phyloP scores from a whole-genome alignment of 257 asterid genomes.

The Solanum medicagineum region DNA sequence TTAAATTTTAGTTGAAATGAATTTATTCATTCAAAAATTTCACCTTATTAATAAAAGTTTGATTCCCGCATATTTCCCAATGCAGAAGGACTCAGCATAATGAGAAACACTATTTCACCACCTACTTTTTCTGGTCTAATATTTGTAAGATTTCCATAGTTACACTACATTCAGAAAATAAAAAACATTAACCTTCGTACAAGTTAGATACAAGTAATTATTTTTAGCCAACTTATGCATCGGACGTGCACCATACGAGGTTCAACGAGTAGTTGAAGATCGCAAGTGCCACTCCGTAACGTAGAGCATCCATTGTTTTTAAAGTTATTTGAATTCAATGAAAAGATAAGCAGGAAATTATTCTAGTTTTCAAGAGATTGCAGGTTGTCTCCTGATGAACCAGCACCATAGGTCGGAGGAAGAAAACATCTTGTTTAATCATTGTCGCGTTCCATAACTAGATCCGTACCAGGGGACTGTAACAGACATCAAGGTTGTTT shows the following conservation, averaged over 20 bases:
- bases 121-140: too few relatives aligned
- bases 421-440: background rate
- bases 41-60: too few relatives aligned
- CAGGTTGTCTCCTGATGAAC: background rate
- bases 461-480: background rate
- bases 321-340: background rate
- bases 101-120: too few relatives aligned
- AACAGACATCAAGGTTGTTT: conserved; percentile 17
- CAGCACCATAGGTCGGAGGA: background rate
- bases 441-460: background rate
- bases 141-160: too few relatives aligned
- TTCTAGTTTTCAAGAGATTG: background rate
- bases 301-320: background rate
- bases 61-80: too few relatives aligned
- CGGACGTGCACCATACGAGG: background rate
- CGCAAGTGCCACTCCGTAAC: background rate
- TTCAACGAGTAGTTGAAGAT: conserved; percentile 13
- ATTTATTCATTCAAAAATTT: too few relatives aligned
- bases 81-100: too few relatives aligned
- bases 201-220: background rate
- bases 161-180: background rate
- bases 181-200: background rate
- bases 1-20: too few relatives aligned
- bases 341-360: background rate
- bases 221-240: background rate